These are phyloP conservation scores for Laetiporus sulphureus DNA, from an alignment of 1,284 basidiomycete genomes.

Conservation along the genomic window DNA sequence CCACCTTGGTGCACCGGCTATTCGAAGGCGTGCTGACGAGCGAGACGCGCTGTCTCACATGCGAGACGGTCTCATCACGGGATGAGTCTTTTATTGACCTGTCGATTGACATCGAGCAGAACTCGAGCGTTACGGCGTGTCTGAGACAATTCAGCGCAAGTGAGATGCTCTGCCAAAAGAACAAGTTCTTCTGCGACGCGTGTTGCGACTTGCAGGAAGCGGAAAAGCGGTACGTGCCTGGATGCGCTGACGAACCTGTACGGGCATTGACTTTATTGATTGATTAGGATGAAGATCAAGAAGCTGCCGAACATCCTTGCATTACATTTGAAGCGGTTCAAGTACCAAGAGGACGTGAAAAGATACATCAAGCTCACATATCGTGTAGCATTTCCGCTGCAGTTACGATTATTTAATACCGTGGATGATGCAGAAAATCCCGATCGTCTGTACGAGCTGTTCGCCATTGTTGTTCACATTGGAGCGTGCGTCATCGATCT, in stretches of 20 bases:
- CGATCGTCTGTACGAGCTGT: constrained; percentile 87
- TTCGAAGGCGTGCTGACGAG: constrained; percentile 94
- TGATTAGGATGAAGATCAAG: constrained; percentile 92
- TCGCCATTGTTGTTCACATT: constrained; percentile 96
- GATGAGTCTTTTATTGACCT: constrained; percentile 96
- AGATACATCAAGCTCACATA: constrained; percentile 94
- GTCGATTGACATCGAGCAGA: constrained; percentile 97
- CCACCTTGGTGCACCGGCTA: constrained; percentile 85
- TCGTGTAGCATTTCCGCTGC: constrained; percentile 92
- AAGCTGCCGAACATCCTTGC: constrained; percentile 91
- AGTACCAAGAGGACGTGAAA: constrained; percentile 87
- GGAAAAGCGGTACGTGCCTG: constrained; percentile 82
- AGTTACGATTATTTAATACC: constrained; percentile 94
- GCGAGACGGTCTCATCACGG: constrained; percentile 94
- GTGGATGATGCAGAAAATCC: constrained; percentile 90
- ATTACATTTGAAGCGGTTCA: constrained; percentile 81
- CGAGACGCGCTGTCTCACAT: constrained; percentile 95
- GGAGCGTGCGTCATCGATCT: constrained; percentile 83
- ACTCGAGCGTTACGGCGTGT: constrained; percentile 93
- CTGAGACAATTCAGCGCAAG: constrained; percentile 93
- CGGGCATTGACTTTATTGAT: neutral
- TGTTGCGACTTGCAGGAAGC: constrained; percentile 97
- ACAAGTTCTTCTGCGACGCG: constrained; percentile 98
- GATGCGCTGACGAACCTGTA: no score
- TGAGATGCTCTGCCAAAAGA: constrained; percentile 96